phyloP scores from a whole-genome alignment of 2,329 filamentous ascomycete species.

The Karstenula rhodostoma region DNA sequence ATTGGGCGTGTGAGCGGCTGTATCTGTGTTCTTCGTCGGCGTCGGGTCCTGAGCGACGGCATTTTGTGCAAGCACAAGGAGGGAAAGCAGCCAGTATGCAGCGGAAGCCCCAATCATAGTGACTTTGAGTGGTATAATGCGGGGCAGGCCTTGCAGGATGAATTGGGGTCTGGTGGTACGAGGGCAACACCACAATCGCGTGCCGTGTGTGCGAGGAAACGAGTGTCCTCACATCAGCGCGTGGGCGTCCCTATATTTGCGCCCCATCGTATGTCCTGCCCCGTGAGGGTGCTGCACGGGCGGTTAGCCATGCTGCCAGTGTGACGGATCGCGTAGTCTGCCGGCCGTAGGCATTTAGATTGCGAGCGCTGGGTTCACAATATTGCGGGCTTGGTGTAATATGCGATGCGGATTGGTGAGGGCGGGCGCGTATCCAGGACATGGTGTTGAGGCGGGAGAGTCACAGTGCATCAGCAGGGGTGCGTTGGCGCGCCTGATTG shows the following conservation, averaged over 20 bases:
- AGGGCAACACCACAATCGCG: constrained; percentile 33
- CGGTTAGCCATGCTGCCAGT: constrained; percentile 43
- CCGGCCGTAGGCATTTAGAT: constrained; percentile 26
- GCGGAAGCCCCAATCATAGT: constrained; percentile 38
- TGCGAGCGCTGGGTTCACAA: constrained; percentile 38
- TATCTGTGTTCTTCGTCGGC: constrained; percentile 20
- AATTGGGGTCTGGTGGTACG: constrained; percentile 35
- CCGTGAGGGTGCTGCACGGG: constrained; percentile 34
- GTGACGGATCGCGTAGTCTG: constrained; percentile 34
- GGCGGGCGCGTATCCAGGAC: constrained; percentile 38
- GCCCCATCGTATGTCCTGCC: constrained; percentile 28
- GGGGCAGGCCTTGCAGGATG: constrained; percentile 23
- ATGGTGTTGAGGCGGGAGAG: constrained; percentile 37
- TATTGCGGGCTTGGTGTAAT: constrained; percentile 34
- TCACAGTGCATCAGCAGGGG: constrained; percentile 40
- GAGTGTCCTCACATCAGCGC: constrained; percentile 27
- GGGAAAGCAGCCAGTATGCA: constrained; percentile 35
- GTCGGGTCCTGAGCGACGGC: constrained; percentile 20
- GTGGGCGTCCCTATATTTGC: constrained; percentile 48
- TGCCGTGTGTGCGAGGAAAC: constrained; percentile 16
- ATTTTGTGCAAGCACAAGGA: constrained; percentile 40
- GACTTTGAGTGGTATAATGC: constrained; percentile 17
- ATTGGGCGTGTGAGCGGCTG: constrained; percentile 31
- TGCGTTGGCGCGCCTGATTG: constrained; percentile 32
- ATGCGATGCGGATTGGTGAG: constrained; percentile 41